Conservation (phyloP, 164 flowering plant genomes). For the Chimonanthus praecox region DNA sequence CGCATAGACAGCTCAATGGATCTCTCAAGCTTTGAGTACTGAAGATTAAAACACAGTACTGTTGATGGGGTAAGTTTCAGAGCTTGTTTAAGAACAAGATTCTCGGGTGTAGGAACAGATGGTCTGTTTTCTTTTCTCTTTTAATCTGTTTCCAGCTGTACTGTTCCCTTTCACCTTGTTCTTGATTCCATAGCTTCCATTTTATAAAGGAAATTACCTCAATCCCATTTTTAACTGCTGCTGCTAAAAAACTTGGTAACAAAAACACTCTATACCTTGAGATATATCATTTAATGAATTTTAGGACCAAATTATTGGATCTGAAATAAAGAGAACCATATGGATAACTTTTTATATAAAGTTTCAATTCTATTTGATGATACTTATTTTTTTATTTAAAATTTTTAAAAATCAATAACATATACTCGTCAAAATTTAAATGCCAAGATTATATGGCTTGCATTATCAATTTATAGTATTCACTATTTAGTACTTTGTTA, state of each 20-base stretch:
- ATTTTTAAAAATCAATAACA: too few relatives aligned
- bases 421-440: too few relatives aligned
- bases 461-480: too few relatives aligned
- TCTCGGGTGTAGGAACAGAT: constrained; percentile 33
- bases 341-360: too few relatives aligned
- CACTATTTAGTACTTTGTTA: too few relatives aligned
- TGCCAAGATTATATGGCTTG: too few relatives aligned
- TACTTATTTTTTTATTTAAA: too few relatives aligned
- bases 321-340: too few relatives aligned
- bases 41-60: constrained; percentile 30
- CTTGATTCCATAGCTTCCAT: constrained; percentile 24
- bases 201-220: constrained; percentile 12
- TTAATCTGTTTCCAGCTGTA: constrained; percentile 19
- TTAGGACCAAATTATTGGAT: too few relatives aligned
- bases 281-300: too few relatives aligned
- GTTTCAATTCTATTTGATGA: too few relatives aligned
- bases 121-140: constrained; percentile 5
- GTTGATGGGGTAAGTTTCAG: constrained; percentile 2
- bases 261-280: too few relatives aligned
- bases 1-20: constrained; percentile 6
- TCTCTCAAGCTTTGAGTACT: constrained; percentile 24
- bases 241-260: constrained; percentile 2
- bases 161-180: constrained; percentile 20
- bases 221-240: constrained; percentile 12
- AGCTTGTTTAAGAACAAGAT: constrained; percentile 23